A percentile compares a stretch with the other conserved stretches of the same genome.
Evolutionary conservation across 2,329 filamentous ascomycete species (phyloP).

Genomic region (Stagonosporopsis chrysanthemi): DNA sequence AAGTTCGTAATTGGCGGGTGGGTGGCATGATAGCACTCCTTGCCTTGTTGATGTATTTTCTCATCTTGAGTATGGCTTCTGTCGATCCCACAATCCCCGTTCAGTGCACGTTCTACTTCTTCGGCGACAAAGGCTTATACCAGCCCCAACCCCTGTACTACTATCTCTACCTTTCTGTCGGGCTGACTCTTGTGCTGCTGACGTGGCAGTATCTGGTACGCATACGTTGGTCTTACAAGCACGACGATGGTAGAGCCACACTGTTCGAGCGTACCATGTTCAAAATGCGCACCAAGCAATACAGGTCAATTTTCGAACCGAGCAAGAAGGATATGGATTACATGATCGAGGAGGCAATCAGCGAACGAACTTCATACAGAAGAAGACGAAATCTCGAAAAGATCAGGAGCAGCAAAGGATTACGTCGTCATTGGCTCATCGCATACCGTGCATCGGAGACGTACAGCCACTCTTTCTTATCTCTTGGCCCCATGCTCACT

Average conservation of each 20-base stretch:
- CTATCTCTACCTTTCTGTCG: not conserved
- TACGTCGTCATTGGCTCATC: conserved; percentile 10
- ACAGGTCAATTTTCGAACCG: not conserved
- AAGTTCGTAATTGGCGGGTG: conserved; percentile 21
- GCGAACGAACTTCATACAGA: not conserved
- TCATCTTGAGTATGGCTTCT: conserved; percentile 5
- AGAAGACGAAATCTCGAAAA: conserved; percentile 1
- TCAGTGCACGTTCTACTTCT: conserved; percentile 12
- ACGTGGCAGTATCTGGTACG: conserved; percentile 9
- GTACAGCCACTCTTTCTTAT: conserved; percentile 22
- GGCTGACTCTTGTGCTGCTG: conserved; percentile 3
- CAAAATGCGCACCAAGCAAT: not conserved
- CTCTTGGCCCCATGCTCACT: conserved; percentile 13
- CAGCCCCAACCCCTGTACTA: not conserved
- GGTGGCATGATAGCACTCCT: conserved; percentile 19
- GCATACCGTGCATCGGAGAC: conserved; percentile 9
- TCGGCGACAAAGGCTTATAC: not conserved
- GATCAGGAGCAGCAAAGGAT: conserved; percentile 7
- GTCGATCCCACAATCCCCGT: conserved; percentile 13
- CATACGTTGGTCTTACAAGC: conserved; percentile 9
- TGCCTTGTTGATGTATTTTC: conserved; percentile 9
- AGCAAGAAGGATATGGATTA: conserved; percentile 1
- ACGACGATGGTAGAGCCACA: not conserved
- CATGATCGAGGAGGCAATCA: conserved; percentile 7
- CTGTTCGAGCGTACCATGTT: conserved; percentile 7